phyloP scores from a whole-genome alignment of 345 rosid genomes.

The Salix suchowensis region DNA sequence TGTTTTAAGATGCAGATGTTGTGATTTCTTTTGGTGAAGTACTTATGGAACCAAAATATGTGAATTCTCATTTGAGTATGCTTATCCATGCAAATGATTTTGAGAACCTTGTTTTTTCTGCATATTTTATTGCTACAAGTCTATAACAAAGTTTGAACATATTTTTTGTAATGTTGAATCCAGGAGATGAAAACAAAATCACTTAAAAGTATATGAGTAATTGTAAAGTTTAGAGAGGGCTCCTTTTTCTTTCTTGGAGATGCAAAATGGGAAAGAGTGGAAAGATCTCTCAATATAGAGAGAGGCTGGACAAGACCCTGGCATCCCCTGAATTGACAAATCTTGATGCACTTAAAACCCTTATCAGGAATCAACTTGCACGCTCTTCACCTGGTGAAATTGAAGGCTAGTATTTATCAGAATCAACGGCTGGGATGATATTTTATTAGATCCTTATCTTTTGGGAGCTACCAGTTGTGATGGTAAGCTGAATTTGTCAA shows the following conservation, averaged over 20 bases:
- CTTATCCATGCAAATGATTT: not conserved
- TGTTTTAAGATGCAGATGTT: not conserved
- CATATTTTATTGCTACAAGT: not conserved
- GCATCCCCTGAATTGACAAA: slow-evolving; percentile 60
- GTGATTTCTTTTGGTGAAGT: not conserved
- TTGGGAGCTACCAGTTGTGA: not conserved
- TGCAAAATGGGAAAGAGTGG: slow-evolving; percentile 49
- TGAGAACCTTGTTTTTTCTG: not conserved
- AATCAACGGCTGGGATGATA: not conserved
- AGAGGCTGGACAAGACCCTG: slow-evolving; percentile 66
- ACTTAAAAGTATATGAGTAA: not conserved
- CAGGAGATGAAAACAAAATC: slow-evolving; percentile 1
- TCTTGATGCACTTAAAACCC: slow-evolving; percentile 44
- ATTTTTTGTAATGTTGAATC: not conserved
- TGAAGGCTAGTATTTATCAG: slow-evolving; percentile 39
- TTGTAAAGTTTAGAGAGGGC: not conserved
- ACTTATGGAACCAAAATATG: not conserved
- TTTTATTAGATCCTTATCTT: not conserved
- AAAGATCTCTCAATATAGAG: slow-evolving; percentile 60
- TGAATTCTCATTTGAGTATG: not conserved
- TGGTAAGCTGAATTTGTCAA: slow-evolving; percentile 3
- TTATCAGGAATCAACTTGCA: slow-evolving; percentile 56
- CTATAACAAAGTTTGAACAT: not conserved
- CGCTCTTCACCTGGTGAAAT: slow-evolving; percentile 32
- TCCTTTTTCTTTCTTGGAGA: slow-evolving; percentile 10